Evolutionary conservation across 164 flowering plant genomes (phyloP).

Genomic region (Annona squamosa): DNA sequence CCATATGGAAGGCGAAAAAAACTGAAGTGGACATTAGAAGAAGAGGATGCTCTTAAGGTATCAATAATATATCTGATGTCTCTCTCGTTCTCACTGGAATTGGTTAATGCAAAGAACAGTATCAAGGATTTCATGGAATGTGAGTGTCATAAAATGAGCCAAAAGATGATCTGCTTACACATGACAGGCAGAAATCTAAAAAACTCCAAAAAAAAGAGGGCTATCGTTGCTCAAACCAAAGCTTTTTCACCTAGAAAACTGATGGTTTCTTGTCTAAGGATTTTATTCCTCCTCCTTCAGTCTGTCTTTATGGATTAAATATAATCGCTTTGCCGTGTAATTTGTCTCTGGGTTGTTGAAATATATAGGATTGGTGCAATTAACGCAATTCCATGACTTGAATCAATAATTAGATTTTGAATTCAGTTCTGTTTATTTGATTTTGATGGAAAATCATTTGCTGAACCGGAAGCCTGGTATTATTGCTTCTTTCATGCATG

Average conservation of each 20-base stretch:
- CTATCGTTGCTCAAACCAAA: neutral
- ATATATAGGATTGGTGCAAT: no score
- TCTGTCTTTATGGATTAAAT: no score
- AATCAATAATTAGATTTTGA: neutral
- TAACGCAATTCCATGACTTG: no score
- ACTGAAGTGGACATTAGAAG: conserved; percentile 20
- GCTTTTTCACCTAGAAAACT: neutral
- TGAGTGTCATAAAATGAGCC: no score
- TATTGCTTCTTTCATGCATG: no score
- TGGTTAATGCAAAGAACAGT: neutral
- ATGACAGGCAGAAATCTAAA: neutral
- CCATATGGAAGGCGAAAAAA: conserved; percentile 12
- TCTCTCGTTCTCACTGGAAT: neutral
- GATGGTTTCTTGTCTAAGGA: neutral
- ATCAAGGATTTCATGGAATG: neutral
- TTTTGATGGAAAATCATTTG: neutral
- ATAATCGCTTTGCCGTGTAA: no score
- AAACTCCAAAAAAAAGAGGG: neutral
- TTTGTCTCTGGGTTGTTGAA: no score
- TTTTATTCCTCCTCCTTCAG: neutral
- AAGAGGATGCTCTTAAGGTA: conserved; percentile 21
- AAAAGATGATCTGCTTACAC: no score
- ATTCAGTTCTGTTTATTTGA: neutral
- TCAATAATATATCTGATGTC: neutral
- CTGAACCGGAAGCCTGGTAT: neutral